These are phyloP conservation scores for Lecanoromycetidae sp. DNA, from an alignment of 2,329 filamentous ascomycete genomes.

Conservation along the genomic window DNA sequence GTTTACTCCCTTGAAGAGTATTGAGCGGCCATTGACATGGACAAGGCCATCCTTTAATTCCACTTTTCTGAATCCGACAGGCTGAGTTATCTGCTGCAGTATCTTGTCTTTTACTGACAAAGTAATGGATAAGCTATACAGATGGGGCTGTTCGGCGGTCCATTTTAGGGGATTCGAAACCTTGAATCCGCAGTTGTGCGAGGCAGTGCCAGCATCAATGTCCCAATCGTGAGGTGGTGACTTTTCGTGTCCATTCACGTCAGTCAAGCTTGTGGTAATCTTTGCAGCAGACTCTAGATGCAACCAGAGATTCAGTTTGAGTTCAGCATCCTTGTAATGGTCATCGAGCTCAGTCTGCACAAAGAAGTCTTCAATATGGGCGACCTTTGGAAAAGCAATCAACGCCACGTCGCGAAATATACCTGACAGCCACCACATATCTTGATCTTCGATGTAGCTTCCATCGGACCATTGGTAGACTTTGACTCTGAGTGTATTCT, in stretches of 20 bases:
- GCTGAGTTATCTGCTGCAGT: conserved; percentile 35
- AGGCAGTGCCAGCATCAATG: conserved; percentile 19
- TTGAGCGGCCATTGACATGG: conserved; percentile 49
- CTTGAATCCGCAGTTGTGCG: conserved; percentile 29
- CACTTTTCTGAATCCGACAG: conserved; percentile 51
- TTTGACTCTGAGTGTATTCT: conserved; percentile 49
- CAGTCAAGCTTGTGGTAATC: conserved; percentile 35
- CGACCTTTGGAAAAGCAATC: conserved; percentile 41
- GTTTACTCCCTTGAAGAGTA: conserved; percentile 54
- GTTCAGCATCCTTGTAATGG: conserved; percentile 38
- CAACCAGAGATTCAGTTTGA: conserved; percentile 40
- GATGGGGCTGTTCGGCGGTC: conserved; percentile 54
- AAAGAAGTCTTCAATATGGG: conserved; percentile 46
- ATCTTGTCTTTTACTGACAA: conserved; percentile 29
- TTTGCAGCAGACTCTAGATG: conserved; percentile 25
- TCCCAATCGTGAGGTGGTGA: conserved; percentile 20
- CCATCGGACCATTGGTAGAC: conserved; percentile 55
- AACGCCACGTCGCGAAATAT: conserved; percentile 58
- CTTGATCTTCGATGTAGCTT: conserved; percentile 43
- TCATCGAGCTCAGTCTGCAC: conserved; percentile 43
- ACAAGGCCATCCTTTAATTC: conserved; percentile 50
- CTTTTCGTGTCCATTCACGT: conserved; percentile 27
- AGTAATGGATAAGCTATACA: conserved; percentile 44
- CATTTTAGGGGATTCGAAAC: conserved; percentile 49
- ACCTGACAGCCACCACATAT: conserved; percentile 49